Percentiles rank a stretch among this genome's conserved stretches.
Conservation (phyloP, 805 yeast genomes). For the Saitoella complicata region DNA sequence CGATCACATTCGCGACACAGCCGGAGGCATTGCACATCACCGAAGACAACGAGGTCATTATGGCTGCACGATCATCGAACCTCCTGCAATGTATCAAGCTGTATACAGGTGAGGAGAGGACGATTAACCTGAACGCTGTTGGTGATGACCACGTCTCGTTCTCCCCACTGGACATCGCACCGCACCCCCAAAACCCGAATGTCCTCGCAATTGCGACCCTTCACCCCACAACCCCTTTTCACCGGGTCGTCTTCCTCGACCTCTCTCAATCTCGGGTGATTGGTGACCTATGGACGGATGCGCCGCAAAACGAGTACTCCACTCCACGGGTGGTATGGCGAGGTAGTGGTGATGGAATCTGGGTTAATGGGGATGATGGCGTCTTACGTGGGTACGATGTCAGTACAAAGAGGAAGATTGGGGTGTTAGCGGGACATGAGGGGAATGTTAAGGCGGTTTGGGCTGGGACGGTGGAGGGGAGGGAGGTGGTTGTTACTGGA, state of each 20-base stretch:
- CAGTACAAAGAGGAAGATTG: constrained; percentile 23
- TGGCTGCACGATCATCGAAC: constrained; percentile 14
- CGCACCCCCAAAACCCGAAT: constrained; percentile 10
- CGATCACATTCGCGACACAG: constrained; percentile 9
- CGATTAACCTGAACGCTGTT: constrained; percentile 9
- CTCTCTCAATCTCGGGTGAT: constrained; percentile 20
- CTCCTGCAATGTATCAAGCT: constrained; percentile 10
- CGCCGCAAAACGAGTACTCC: constrained; percentile 58
- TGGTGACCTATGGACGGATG: constrained; percentile 31
- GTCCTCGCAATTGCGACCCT: constrained; percentile 51
- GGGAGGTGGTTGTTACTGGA: constrained; percentile 30
- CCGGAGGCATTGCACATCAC: constrained; percentile 12
- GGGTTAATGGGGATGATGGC: constrained; percentile 63
- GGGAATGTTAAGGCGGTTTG: constrained; percentile 36
- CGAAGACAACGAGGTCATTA: constrained; percentile 1
- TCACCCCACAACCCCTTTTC: constrained; percentile 44
- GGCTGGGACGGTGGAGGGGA: constrained; percentile 17
- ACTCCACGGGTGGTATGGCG: constrained; percentile 35
- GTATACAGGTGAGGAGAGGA: constrained; percentile 11
- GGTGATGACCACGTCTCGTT: constrained; percentile 13
- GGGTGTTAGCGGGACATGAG: constrained; percentile 22
- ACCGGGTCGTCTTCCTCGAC: constrained; percentile 44
- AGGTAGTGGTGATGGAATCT: constrained; percentile 30
- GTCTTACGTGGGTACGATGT: constrained; percentile 42
- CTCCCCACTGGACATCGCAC: constrained; percentile 12